A percentile compares a stretch with the other conserved stretches of the same genome.
Conservation (phyloP, 805 yeast genomes). For the Suhomyces emberorum region DNA sequence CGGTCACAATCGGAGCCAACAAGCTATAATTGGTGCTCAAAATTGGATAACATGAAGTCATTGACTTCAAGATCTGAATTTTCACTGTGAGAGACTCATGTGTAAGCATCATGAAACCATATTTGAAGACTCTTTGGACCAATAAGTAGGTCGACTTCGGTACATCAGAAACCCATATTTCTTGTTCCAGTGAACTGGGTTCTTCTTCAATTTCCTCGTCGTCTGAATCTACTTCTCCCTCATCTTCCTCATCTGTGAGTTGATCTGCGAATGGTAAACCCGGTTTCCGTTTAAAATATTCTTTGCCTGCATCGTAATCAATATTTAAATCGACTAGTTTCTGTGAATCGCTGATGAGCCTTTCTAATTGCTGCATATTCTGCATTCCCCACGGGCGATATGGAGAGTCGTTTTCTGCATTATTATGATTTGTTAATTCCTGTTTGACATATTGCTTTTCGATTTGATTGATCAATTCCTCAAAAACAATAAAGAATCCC, state of each 20-base stretch:
- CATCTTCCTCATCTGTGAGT: constrained; percentile 28
- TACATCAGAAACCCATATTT: constrained; percentile 63
- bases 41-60: constrained; percentile 29
- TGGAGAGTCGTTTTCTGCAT: constrained; percentile 12
- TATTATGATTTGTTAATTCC: constrained; percentile 7
- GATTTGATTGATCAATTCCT: constrained; percentile 52
- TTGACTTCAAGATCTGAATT: constrained; percentile 52
- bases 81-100: constrained; percentile 61
- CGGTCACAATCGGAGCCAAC: constrained; percentile 31
- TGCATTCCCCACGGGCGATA: constrained; percentile 62
- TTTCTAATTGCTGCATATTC: constrained; percentile 40
- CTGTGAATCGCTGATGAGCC: constrained; percentile 38
- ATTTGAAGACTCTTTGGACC: constrained; percentile 58
- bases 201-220: constrained; percentile 28
- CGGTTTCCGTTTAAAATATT: constrained; percentile 37
- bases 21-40: constrained; percentile 29
- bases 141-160: constrained; percentile 58
- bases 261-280: constrained; percentile 33
- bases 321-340: constrained; percentile 22
- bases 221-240: no score
- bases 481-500: constrained; percentile 71
- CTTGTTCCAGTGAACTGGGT: constrained; percentile 10
- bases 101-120: constrained; percentile 66
- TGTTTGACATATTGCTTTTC: constrained; percentile 31
- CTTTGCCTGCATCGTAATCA: constrained; percentile 34